Conservation (phyloP, 140 eudicot species). For the Anethum foeniculum region DNA sequence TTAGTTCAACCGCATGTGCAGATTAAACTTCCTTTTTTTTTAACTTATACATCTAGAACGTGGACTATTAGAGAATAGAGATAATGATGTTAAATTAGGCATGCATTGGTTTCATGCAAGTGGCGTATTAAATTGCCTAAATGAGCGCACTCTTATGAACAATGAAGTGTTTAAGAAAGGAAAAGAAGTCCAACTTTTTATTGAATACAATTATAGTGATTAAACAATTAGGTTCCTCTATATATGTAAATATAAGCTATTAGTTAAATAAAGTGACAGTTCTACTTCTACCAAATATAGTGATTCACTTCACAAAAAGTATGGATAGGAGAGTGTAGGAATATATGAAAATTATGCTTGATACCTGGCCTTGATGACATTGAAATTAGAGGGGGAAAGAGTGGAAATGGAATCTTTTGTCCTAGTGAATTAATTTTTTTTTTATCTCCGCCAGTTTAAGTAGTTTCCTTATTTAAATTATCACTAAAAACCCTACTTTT, state of each 20-base stretch:
- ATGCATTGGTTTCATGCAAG: neutral
- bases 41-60: neutral
- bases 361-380: neutral
- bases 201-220: neutral
- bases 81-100: neutral
- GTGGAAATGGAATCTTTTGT: neutral
- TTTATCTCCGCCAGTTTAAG: neutral
- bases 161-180: neutral
- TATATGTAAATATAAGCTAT: neutral
- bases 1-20: neutral
- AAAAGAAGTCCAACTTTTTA: neutral
- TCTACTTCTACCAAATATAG: neutral
- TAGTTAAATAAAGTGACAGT: neutral
- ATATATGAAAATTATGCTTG: neutral
- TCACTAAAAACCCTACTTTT: neutral
- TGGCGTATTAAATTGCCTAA: neutral
- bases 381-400: neutral
- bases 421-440: neutral
- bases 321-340: neutral
- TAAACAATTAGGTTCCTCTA: neutral
- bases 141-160: neutral
- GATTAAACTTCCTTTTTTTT: neutral
- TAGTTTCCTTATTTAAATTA: neutral
- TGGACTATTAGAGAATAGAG: neutral
- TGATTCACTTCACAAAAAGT: neutral